phyloP scores from a whole-genome alignment of 2,329 filamentous ascomycete genomes.

The Calonectria multiphialidica region DNA sequence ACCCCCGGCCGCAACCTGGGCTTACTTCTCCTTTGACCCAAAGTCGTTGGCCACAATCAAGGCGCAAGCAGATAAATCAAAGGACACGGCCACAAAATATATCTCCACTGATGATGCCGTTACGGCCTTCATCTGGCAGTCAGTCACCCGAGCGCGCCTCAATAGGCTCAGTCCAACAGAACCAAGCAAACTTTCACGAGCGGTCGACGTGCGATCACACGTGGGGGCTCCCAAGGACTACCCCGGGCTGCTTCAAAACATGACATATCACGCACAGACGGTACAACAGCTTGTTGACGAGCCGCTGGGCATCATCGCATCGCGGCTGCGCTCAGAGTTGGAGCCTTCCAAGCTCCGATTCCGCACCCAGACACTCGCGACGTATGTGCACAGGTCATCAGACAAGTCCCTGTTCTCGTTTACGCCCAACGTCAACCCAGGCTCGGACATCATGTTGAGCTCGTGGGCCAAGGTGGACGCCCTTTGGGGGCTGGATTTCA shows the following conservation, averaged over 20 bases:
- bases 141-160: slow-evolving; percentile 54
- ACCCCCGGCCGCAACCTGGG: slow-evolving; percentile 53
- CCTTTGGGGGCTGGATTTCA: slow-evolving; percentile 61
- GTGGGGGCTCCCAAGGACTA: slow-evolving; percentile 58
- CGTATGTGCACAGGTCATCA: slow-evolving; percentile 47
- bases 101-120: slow-evolving; percentile 68
- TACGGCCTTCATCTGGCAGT: slow-evolving; percentile 64
- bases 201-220: slow-evolving; percentile 60
- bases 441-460: slow-evolving; percentile 62
- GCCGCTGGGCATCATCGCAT: slow-evolving; percentile 51
- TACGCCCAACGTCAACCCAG: slow-evolving; percentile 49
- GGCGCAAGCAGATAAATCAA: slow-evolving; percentile 43
- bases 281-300: slow-evolving; percentile 44
- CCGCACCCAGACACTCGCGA: slow-evolving; percentile 55
- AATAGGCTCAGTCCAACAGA: slow-evolving; percentile 43
- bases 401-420: slow-evolving; percentile 53
- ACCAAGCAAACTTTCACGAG: slow-evolving; percentile 56
- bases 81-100: slow-evolving; percentile 40
- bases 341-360: slow-evolving; percentile 50
- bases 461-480: slow-evolving; percentile 63
- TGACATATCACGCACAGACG: slow-evolving; percentile 54
- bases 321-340: slow-evolving; percentile 53
- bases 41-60: slow-evolving; percentile 56
- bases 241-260: slow-evolving; percentile 61
- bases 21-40: slow-evolving; percentile 57